These are phyloP conservation scores for Hemerocallis citrina DNA, from an alignment of 106 monocot genomes.

Conservation along the genomic window DNA sequence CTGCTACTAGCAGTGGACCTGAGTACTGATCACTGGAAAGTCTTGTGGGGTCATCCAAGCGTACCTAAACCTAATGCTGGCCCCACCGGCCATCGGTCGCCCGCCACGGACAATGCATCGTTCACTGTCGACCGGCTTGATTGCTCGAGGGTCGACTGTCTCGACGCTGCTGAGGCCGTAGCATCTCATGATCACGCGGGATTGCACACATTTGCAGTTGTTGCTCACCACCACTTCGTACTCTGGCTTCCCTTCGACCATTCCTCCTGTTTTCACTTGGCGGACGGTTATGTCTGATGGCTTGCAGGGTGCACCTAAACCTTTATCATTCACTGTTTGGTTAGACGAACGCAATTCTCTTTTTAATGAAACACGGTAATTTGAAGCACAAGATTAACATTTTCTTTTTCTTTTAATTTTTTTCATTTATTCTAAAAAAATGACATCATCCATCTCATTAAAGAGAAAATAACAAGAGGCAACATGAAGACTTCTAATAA, in stretches of 20 bases:
- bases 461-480: too few species aligned
- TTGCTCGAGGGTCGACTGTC: slow-evolving; percentile 34
- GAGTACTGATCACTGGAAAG: slow-evolving; percentile 52
- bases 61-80: slow-evolving; percentile 49
- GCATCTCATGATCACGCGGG: slow-evolving; percentile 40
- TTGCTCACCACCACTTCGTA: slow-evolving; percentile 42
- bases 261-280: slow-evolving; percentile 32
- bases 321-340: not conserved
- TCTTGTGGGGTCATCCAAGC: slow-evolving; percentile 83
- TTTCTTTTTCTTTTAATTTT: too few species aligned
- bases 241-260: slow-evolving; percentile 48
- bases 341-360: not conserved
- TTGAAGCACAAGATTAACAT: not conserved
- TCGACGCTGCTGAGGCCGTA: slow-evolving; percentile 70
- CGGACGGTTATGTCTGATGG: slow-evolving; percentile 20
- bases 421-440: too few species aligned
- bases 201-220: slow-evolving; percentile 45
- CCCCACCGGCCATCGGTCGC: slow-evolving; percentile 20
- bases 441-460: too few species aligned
- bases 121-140: slow-evolving; percentile 35
- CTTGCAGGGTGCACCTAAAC: slow-evolving; percentile 10
- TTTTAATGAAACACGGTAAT: not conserved
- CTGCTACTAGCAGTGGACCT: slow-evolving; percentile 27
- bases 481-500: too few species aligned
- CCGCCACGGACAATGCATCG: slow-evolving; percentile 48